A percentile compares a stretch with the other conserved stretches of the same genome.
Conservation (phyloP, 208 protist genomes). For the Trypanosoma congolense region DNA sequence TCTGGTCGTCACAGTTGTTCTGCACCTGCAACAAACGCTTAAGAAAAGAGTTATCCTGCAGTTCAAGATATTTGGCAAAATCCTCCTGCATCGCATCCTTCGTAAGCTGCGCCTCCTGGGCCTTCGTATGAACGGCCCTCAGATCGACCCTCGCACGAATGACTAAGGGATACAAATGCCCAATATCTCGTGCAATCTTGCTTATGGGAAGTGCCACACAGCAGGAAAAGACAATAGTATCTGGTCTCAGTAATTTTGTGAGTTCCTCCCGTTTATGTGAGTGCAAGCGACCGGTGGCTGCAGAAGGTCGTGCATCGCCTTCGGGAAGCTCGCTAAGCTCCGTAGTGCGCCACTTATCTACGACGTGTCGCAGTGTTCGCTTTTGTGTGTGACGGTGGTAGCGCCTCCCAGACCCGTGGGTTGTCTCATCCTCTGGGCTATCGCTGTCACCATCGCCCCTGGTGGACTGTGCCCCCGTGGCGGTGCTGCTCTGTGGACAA, state of each 20-base stretch:
- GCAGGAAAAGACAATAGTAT: slow-evolving; percentile 56
- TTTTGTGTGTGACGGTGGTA: not conserved
- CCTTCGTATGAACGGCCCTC: slow-evolving; percentile 4
- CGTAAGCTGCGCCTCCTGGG: not conserved
- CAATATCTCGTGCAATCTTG: slow-evolving; percentile 55
- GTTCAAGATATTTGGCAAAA: slow-evolving; percentile 7
- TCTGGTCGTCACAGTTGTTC: slow-evolving; percentile 1
- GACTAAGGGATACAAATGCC: slow-evolving; percentile 41
- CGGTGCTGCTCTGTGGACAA: slow-evolving; percentile 14
- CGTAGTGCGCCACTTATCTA: slow-evolving; percentile 23
- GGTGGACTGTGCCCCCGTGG: not conserved
- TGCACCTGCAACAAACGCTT: slow-evolving; percentile 7
- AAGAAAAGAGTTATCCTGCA: slow-evolving; percentile 22
- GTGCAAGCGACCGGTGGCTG: too few species aligned
- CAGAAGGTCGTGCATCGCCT: too few species aligned
- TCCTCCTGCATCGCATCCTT: slow-evolving; percentile 7
- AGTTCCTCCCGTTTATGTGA: not conserved
- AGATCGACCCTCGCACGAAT: slow-evolving; percentile 30
- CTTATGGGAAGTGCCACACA: slow-evolving; percentile 37
- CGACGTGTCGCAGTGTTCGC: slow-evolving; percentile 20
- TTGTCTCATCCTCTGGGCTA: not conserved
- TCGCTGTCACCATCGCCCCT: not conserved
- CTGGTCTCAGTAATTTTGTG: slow-evolving; percentile 22
- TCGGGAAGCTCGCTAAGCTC: slow-evolving; percentile 10
- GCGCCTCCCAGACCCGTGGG: not conserved